Base-by-base conservation (phyloP, 225 moss, liverwort and hornwort genomes). In the Neckera pumila region DNA sequence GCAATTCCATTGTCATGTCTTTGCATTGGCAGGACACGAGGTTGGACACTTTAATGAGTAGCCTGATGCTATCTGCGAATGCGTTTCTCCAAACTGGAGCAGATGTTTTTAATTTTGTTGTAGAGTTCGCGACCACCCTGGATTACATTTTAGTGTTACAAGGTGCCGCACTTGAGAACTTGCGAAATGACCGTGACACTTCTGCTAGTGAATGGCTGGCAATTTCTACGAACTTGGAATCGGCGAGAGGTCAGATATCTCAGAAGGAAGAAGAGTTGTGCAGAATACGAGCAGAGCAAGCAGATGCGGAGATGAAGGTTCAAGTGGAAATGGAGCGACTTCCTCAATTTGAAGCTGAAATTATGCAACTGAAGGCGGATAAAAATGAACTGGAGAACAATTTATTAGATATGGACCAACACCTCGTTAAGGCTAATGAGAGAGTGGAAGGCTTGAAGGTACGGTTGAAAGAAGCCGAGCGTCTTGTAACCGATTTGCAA, bases 241-340 rank as follows among this genome's bases (percentile, higher is more conserved):
- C 85, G 15, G 82, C 88, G 4, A 90, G 88, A 86, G 79, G 30
- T 56, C 84, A 87, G 77, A 82, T 91, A 25, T 88, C 84, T 72
- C 84, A 89, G 73, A 85, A 90, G 40, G 86, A 94, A 90, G 87
- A 89, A 86, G 91, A 93, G 86, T 70, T 94, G 65, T 73, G 88
- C 61, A 90, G 80, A 79, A 45, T 88, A 75, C 86, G 88, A 67
- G 84, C 70, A 88, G 91, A 90, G 53, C 79, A 60, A 49, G 82
- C 85, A 51, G 86, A 89, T 45, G 34, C 82, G 38, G 89, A 93
- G 81, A 89, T n/a, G 69, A 89, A 74, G 58, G 75, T 84, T 84
- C 88, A 87, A 43, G 54, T 77, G 43, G 92, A 90, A 84, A 61
- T 82, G 72, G 79, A 74, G 54, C 70, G 87, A 69, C 80, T 85